These are phyloP conservation scores for Nepenthes gracilis DNA, from an alignment of 148 eudicot species.

Conservation along the genomic window DNA sequence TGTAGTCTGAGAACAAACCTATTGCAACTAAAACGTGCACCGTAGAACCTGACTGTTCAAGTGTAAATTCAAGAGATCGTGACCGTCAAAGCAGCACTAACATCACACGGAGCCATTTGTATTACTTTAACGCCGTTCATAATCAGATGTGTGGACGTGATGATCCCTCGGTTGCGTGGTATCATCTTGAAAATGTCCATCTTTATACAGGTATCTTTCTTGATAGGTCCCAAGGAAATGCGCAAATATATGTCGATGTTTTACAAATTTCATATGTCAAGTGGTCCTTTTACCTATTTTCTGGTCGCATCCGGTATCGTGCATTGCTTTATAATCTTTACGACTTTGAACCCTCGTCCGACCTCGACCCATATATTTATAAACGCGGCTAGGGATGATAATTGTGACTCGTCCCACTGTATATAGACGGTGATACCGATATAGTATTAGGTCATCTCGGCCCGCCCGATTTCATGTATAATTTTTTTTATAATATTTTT, in stretches of 20 bases:
- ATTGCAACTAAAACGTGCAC: slow-evolving; percentile 33
- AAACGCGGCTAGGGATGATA: no score
- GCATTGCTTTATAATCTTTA: no score
- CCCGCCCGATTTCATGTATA: no score
- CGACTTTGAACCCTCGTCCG: no score
- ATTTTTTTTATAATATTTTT: no score
- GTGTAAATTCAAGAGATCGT: slow-evolving; percentile 18
- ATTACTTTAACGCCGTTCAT: neutral
- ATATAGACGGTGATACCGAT: no score
- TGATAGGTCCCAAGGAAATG: slow-evolving; percentile 1
- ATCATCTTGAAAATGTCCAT: neutral
- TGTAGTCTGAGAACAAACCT: slow-evolving; percentile 60
- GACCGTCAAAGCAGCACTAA: slow-evolving; percentile 8
- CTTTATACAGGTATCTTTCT: slow-evolving; percentile 1
- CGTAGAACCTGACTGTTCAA: slow-evolving; percentile 20
- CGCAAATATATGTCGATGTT: slow-evolving; percentile 2
- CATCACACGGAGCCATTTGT: slow-evolving; percentile 5
- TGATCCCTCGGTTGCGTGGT: neutral
- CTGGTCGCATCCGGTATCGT: neutral
- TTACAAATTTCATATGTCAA: neutral
- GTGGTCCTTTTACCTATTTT: neutral
- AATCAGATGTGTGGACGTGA: neutral
- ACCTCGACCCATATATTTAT: no score
- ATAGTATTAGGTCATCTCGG: no score
- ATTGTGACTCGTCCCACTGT: no score